A percentile compares a stretch with the other conserved stretches of the same genome.
Conservation (phyloP, 2,329 filamentous ascomycete genomes). For the Diaporthe velutina region DNA sequence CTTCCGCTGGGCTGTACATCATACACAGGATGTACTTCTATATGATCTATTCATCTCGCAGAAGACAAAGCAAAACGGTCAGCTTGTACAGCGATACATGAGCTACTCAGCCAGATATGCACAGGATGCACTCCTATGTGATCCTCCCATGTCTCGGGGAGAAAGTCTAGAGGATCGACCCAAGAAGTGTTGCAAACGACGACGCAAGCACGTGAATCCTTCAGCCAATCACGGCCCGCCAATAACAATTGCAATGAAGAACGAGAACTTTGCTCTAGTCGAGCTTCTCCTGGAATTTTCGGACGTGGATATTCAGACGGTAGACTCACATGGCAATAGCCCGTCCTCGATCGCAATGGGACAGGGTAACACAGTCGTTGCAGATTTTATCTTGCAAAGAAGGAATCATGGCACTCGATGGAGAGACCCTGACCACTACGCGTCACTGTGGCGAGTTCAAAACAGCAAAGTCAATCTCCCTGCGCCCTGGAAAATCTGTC, state of each 20-base stretch:
- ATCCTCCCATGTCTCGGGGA: too few relatives aligned
- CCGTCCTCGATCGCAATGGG: neutral
- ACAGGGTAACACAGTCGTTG: neutral
- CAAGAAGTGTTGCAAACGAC: too few relatives aligned
- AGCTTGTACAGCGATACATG: neutral
- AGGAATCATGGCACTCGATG: too few relatives aligned
- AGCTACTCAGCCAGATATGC: neutral
- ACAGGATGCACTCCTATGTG: too few relatives aligned
- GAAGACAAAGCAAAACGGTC: neutral
- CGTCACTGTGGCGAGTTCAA: neutral
- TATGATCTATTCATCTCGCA: neutral
- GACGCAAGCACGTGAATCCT: too few relatives aligned
- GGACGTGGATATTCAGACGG: neutral
- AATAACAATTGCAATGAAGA: neutral
- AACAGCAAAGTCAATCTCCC: neutral
- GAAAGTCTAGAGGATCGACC: too few relatives aligned
- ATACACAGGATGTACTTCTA: neutral
- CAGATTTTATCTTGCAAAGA: neutral
- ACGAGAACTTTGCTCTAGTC: neutral
- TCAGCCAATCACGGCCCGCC: neutral
- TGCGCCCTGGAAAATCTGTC: too few relatives aligned
- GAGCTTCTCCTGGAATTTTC: neutral
- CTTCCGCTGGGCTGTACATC: neutral
- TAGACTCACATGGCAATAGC: neutral
- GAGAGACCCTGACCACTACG: neutral